Evolutionary conservation across 1,284 basidiomycete species (phyloP).

Genomic region (Tetrapyrgos nigripes): DNA sequence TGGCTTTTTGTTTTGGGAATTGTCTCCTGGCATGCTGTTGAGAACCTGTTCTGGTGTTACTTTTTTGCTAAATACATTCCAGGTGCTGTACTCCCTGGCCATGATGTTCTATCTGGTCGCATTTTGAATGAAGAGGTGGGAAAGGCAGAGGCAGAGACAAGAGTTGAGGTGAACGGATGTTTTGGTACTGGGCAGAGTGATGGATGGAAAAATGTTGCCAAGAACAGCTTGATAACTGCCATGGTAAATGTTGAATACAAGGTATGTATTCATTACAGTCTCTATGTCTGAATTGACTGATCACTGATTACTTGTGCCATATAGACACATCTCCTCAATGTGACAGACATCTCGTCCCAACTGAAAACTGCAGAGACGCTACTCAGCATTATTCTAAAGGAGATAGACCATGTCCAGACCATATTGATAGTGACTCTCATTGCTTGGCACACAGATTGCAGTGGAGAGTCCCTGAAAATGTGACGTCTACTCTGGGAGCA

Average conservation of each 20-base stretch:
- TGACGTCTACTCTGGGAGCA: constrained; percentile 26
- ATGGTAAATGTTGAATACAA: constrained; percentile 26
- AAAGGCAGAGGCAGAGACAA: constrained; percentile 21
- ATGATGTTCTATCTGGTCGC: neutral
- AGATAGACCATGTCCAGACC: constrained; percentile 25
- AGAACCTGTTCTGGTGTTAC: neutral
- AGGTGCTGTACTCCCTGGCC: neutral
- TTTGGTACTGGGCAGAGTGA: constrained; percentile 35
- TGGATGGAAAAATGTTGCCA: constrained; percentile 40
- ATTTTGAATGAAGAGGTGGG: constrained; percentile 11
- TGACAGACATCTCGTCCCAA: constrained; percentile 29
- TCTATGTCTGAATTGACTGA: neutral
- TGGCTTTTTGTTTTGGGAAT: neutral
- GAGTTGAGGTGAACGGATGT: constrained; percentile 18
- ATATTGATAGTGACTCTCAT: constrained; percentile 27
- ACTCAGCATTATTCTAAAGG: constrained; percentile 30
- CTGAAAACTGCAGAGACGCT: constrained; percentile 39
- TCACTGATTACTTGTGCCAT: neutral
- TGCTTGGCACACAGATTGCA: constrained; percentile 35
- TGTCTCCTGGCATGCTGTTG: neutral
- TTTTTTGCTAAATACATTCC: constrained; percentile 7
- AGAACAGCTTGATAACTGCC: constrained; percentile 24
- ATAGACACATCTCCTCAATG: constrained; percentile 27
- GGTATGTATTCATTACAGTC: constrained; percentile 12
- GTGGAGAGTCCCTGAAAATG: constrained; percentile 37